Evolutionary conservation across 768 basidiomycete species (phyloP).

Genomic region (Pseudohyphozyma bogoriensis): DNA sequence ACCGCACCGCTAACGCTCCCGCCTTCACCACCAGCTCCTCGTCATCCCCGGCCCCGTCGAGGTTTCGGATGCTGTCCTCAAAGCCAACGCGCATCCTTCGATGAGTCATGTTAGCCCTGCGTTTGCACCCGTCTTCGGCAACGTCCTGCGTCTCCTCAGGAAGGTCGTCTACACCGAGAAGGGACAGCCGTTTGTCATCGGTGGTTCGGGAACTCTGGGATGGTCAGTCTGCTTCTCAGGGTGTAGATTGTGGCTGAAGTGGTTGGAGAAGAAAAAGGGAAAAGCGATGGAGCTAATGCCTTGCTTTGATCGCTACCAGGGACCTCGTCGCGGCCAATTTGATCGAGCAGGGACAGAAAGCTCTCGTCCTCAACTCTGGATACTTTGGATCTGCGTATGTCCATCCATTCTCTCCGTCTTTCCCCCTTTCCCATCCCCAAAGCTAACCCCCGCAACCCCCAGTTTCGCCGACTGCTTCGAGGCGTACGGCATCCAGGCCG

Average conservation of each 20-base stretch:
- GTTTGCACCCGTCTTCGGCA: slow-evolving; percentile 78
- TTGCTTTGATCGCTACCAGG: not conserved
- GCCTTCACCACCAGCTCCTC: slow-evolving; percentile 32
- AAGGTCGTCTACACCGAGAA: slow-evolving; percentile 65
- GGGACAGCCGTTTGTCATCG: slow-evolving; percentile 84
- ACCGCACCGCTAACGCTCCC: no score
- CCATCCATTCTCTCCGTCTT: slow-evolving; percentile 32
- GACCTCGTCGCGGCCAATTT: slow-evolving; percentile 75
- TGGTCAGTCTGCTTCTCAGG: slow-evolving; percentile 49
- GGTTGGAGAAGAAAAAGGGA: not conserved
- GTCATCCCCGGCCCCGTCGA: slow-evolving; percentile 33
- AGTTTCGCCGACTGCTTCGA: slow-evolving; percentile 44
- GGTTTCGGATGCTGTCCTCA: slow-evolving; percentile 53
- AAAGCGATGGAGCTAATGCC: not conserved
- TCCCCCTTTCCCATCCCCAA: no score
- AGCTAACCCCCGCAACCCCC: slow-evolving; percentile 8
- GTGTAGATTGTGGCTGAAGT: no score
- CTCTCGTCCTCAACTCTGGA: slow-evolving; percentile 74
- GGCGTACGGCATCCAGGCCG: slow-evolving; percentile 79
- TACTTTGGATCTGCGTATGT: slow-evolving; percentile 90
- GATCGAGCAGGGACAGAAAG: slow-evolving; percentile 62
- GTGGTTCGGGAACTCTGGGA: slow-evolving; percentile 89
- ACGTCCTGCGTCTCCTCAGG: slow-evolving; percentile 49
- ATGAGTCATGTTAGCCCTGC: slow-evolving; percentile 60
- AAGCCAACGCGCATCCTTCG: slow-evolving; percentile 83